Evolutionary conservation across 169 alveolate species (phyloP), one percentile per base, ranked within the genome.

Genomic region (Plasmodium inui): DNA sequence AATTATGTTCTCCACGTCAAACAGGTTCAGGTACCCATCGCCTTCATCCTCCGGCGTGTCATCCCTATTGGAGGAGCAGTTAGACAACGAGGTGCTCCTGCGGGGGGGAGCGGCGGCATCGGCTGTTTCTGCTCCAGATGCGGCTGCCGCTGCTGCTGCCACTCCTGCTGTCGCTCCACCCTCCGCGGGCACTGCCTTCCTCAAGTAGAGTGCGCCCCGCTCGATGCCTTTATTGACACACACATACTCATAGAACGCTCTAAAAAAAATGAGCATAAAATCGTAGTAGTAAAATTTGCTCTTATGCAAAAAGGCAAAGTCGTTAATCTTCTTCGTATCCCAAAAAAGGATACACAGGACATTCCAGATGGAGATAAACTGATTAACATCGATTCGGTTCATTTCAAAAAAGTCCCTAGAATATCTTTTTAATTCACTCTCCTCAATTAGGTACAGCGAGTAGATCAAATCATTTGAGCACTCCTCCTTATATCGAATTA

Each of bases 281-380:
- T 86, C 93, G 28, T 86, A 86, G 61, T 86, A 86, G 67, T 86
- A 86, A 86, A 50, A 74, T 32, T 86, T 50, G 61, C 61, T 86
- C 44, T 76, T 86, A 4, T 86, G 80, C 17, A 50, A 76, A 55
- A 86, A 86, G 8, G 86, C 17, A 19, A 86, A 76, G 28, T 86
- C 37, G 46, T 74, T 74, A 19, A 86, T 86, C 67, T 86, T 39
- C 6, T 86, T 78, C 14, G 93, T 86, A 30, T 86, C 93, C 93
- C 93, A 86, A 86, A 86, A 86, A 55, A 86, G 70, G 3, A 86
- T 70, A 12, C 93, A 86, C 86, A 86, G 53, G 28, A 86, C 80
- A 53, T 86, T 86, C 93, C 93, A 86, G 0, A 86, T 86, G 26
- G 93, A 86, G 32, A 86, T 86, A 86, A 86, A 86, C 7, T 86